Evolutionary conservation across 768 basidiomycete genomes (phyloP).

Genomic region (Exsudoporus frostii): DNA sequence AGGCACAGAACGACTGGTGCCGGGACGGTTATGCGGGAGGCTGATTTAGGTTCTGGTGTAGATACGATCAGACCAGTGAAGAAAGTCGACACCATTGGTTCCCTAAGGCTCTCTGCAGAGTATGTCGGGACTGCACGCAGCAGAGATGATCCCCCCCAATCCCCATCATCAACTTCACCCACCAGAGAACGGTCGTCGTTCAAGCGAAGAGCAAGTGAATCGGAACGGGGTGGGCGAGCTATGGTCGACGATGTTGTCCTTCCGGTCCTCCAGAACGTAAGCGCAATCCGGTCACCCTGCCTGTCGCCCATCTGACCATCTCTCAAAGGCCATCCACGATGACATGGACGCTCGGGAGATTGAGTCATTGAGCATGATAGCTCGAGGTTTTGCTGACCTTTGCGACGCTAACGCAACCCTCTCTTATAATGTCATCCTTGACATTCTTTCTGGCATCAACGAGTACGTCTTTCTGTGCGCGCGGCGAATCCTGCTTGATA

Average conservation of each 20-base stretch:
- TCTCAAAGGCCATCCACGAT: conserved; percentile 60
- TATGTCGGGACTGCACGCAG: conserved; percentile 70
- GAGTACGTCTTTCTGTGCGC: conserved; percentile 54
- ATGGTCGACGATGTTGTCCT: conserved; percentile 85
- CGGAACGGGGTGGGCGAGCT: conserved; percentile 57
- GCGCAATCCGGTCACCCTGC: conserved; percentile 17
- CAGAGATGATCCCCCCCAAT: conserved; percentile 47
- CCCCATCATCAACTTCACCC: conserved; percentile 45
- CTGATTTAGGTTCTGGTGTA: conserved; percentile 82
- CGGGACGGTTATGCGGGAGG: conserved; percentile 76
- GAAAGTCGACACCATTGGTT: conserved; percentile 80
- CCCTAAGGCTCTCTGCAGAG: conserved; percentile 72
- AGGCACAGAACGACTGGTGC: conserved; percentile 57
- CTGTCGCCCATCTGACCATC: conserved; percentile 1
- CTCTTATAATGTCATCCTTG: conserved; percentile 84
- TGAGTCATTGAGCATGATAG: conserved; percentile 85
- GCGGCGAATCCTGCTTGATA: conserved; percentile 2
- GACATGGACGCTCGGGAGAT: conserved; percentile 89
- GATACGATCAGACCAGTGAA: conserved; percentile 93
- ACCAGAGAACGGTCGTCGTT: conserved; percentile 39
- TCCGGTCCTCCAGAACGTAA: conserved; percentile 72
- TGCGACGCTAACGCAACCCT: conserved; percentile 79
- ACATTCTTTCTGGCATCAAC: conserved; percentile 87
- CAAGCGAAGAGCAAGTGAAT: conserved; percentile 52
- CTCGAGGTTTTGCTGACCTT: conserved; percentile 85